These are phyloP conservation scores for Microbotryomycetes sp. DNA, from an alignment of 1,284 basidiomycete species.

Conservation along the genomic window DNA sequence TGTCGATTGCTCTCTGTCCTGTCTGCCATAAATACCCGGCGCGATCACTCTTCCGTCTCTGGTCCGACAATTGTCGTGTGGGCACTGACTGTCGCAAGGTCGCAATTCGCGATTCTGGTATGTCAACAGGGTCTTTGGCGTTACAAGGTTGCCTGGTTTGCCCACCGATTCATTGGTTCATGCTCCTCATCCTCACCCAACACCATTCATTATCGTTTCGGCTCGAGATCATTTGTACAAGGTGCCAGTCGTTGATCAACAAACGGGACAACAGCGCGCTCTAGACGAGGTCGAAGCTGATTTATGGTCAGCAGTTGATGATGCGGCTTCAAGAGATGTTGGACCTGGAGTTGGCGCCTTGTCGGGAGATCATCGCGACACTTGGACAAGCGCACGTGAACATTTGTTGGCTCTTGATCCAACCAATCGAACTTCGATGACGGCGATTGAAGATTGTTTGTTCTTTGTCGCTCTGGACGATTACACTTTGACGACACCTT, in stretches of 20 bases:
- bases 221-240: conserved; percentile 76
- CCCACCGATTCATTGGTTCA: conserved; percentile 32
- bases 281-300: conserved; percentile 59
- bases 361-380: conserved; percentile 72
- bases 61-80: conserved; percentile 32
- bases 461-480: conserved; percentile 60
- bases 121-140: conserved; percentile 60
- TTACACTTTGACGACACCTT: conserved; percentile 48
- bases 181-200: conserved; percentile 48
- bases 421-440: conserved; percentile 55
- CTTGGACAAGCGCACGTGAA: conserved; percentile 75
- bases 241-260: conserved; percentile 56
- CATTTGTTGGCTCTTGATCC: conserved; percentile 63
- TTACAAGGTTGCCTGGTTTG: conserved; percentile 61
- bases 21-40: too few relatives aligned
- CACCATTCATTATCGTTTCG: conserved; percentile 61
- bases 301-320: conserved; percentile 60
- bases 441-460: conserved; percentile 64
- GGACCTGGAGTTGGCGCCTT: conserved; percentile 59
- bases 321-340: conserved; percentile 55
- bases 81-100: conserved; percentile 11
- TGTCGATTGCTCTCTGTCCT: conserved; percentile 4
- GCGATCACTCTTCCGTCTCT: conserved; percentile 50
- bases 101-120: conserved; percentile 29
- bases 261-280: conserved; percentile 41